phyloP scores from a whole-genome alignment of 768 basidiomycete species.

The Rhizopogon vinicolor region DNA sequence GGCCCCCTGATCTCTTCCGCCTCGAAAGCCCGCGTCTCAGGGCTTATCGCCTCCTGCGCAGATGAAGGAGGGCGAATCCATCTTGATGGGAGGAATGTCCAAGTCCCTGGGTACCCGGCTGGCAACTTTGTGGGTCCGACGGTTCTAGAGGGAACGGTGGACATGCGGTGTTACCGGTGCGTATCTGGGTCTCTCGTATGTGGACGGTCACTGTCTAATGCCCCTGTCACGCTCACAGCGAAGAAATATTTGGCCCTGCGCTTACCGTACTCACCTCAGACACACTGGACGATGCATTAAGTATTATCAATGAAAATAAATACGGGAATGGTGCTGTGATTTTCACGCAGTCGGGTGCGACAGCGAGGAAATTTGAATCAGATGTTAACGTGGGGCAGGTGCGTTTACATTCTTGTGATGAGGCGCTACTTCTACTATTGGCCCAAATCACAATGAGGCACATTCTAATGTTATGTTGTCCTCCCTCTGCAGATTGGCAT shows the following conservation, averaged over 20 bases:
- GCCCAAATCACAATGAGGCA: not conserved
- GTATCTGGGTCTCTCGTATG: slow-evolving; percentile 15
- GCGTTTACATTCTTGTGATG: not conserved
- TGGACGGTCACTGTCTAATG: not conserved
- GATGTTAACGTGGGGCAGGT: slow-evolving; percentile 81
- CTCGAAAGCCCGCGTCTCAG: slow-evolving; percentile 73
- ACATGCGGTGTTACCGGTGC: slow-evolving; percentile 86
- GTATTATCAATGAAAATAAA: slow-evolving; percentile 82
- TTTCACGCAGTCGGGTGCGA: slow-evolving; percentile 95
- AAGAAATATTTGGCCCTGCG: slow-evolving; percentile 95
- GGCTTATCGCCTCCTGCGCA: slow-evolving; percentile 68
- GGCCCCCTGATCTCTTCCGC: slow-evolving; percentile 80
- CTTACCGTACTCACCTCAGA: slow-evolving; percentile 74
- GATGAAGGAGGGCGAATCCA: slow-evolving; percentile 81
- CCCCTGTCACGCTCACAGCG: slow-evolving; percentile 36
- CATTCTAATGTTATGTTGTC: not conserved
- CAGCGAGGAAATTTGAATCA: slow-evolving; percentile 88
- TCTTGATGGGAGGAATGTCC: slow-evolving; percentile 76
- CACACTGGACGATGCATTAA: slow-evolving; percentile 85
- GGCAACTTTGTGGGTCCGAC: slow-evolving; percentile 97
- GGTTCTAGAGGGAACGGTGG: slow-evolving; percentile 75
- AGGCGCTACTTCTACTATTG: not conserved
- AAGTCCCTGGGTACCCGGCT: slow-evolving; percentile 69
- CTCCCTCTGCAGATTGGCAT: slow-evolving; percentile 55
- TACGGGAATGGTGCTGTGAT: slow-evolving; percentile 96